These are phyloP conservation scores for Serendipita sp. DNA, from an alignment of 768 basidiomycete genomes.

Conservation along the genomic window DNA sequence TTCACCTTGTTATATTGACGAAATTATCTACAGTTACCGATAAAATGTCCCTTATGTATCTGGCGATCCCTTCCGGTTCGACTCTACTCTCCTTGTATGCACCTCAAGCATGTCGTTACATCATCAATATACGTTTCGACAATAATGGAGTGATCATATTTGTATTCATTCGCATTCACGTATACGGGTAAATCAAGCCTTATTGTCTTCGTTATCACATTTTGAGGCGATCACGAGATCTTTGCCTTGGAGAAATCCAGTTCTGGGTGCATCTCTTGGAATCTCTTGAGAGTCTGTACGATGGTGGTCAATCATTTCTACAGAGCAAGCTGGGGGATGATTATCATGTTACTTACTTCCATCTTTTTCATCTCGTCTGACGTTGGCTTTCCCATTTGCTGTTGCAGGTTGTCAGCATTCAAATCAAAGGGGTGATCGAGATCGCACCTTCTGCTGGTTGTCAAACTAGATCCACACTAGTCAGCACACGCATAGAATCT, in stretches of 20 bases:
- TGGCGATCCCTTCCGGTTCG: no score
- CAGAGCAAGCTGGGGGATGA: conserved; percentile 5
- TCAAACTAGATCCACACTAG: conserved; percentile 36
- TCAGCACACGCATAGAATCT: not conserved
- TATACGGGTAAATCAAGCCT: not conserved
- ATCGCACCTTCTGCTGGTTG: conserved; percentile 52
- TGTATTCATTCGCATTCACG: not conserved
- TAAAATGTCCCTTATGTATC: conserved; percentile 20
- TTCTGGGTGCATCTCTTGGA: conserved; percentile 82
- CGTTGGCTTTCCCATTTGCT: conserved; percentile 94
- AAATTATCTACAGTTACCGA: conserved; percentile 48
- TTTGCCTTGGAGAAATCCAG: conserved; percentile 89
- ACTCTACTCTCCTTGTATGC: not conserved
- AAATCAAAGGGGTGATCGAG: conserved; percentile 8
- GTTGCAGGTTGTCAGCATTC: conserved; percentile 7
- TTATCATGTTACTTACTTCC: conserved; percentile 37
- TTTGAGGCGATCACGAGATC: conserved; percentile 40
- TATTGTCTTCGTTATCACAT: not conserved
- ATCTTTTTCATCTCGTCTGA: conserved; percentile 87
- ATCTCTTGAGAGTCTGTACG: conserved; percentile 62
- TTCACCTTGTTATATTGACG: not conserved
- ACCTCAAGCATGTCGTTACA: not conserved
- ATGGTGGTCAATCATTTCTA: no score
- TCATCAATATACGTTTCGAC: not conserved
- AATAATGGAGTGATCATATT: not conserved